phyloP scores from a whole-genome alignment of 495 filamentous ascomycete genomes.

The Xeromyces bisporus region DNA sequence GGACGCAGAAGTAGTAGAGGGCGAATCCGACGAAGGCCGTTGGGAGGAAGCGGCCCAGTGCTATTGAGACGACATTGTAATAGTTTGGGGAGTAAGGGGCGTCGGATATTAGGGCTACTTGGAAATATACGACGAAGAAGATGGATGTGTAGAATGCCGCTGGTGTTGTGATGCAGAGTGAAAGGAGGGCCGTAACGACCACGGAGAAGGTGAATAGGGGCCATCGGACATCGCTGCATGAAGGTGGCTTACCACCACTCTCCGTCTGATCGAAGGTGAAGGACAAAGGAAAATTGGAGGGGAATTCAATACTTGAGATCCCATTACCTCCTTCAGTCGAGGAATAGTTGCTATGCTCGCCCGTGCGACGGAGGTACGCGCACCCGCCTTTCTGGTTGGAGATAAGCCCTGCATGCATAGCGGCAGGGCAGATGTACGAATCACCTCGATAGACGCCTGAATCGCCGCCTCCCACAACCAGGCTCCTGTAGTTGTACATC shows the following conservation, averaged over 20 bases:
- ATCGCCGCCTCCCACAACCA: conserved; percentile 49
- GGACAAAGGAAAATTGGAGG: conserved; percentile 52
- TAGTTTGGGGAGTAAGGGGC: conserved; percentile 34
- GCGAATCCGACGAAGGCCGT: conserved; percentile 54
- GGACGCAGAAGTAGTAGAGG: conserved; percentile 44
- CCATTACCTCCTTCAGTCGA: conserved; percentile 35
- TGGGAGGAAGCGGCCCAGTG: conserved; percentile 54
- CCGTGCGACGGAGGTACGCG: conserved; percentile 47
- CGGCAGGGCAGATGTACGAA: conserved; percentile 58
- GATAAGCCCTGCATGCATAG: conserved; percentile 57
- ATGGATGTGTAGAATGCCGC: conserved; percentile 45
- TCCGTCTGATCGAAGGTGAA: conserved; percentile 36
- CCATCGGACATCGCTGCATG: conserved; percentile 54
- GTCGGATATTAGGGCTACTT: conserved; percentile 59
- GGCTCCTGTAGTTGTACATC: conserved; percentile 43
- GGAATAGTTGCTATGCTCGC: conserved; percentile 38
- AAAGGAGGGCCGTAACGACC: conserved; percentile 43
- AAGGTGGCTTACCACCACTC: conserved; percentile 4
- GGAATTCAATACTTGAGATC: conserved; percentile 47
- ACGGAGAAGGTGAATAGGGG: conserved; percentile 46
- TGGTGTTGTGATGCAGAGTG: conserved; percentile 47
- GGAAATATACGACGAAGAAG: conserved; percentile 55
- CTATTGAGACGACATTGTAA: conserved; percentile 41
- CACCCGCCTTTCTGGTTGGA: conserved; percentile 50
- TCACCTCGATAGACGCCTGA: conserved; percentile 51